Conservation (phyloP, 2,329 filamentous ascomycete species). For the Stromatinia cepivora region DNA sequence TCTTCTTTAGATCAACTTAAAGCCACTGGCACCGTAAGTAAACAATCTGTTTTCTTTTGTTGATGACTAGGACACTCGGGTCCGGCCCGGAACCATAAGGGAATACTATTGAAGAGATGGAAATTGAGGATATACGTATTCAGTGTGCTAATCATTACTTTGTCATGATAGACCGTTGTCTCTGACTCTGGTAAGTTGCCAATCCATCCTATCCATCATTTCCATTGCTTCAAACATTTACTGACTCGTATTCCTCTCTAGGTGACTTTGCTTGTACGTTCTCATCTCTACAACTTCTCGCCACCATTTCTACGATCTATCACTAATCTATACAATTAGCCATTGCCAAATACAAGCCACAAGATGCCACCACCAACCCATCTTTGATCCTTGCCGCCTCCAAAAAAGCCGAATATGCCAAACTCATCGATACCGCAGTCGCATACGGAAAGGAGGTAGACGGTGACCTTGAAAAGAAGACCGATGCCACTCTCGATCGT, state of each 20-base stretch:
- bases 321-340: constrained; percentile 51
- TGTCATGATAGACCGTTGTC: constrained; percentile 73
- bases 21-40: constrained; percentile 88
- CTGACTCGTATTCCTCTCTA: constrained; percentile 42
- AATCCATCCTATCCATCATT: constrained; percentile 20
- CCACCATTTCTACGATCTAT: not conserved
- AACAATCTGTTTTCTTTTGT: constrained; percentile 30
- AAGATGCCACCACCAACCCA: constrained; percentile 99
- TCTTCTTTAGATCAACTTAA: constrained; percentile 96
- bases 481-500: constrained; percentile 86
- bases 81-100: not conserved
- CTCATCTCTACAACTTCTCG: constrained; percentile 25
- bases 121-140: constrained; percentile 6
- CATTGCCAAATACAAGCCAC: constrained; percentile 99
- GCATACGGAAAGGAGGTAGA: constrained; percentile 79
- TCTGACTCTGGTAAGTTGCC: constrained; percentile 81
- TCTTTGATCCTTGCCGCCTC: constrained; percentile 97
- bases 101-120: not conserved
- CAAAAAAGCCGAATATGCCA: constrained; percentile 96
- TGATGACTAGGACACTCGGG: constrained; percentile 10
- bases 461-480: constrained; percentile 71
- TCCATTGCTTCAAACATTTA: constrained; percentile 1
- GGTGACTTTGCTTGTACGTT: constrained; percentile 77
- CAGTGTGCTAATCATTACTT: constrained; percentile 23
- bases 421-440: constrained; percentile 83